Percentiles rank a stretch among this genome's conserved stretches.
Evolutionary conservation across 2,329 filamentous ascomycete genomes (phyloP).

Genomic region (Septoria linicola): DNA sequence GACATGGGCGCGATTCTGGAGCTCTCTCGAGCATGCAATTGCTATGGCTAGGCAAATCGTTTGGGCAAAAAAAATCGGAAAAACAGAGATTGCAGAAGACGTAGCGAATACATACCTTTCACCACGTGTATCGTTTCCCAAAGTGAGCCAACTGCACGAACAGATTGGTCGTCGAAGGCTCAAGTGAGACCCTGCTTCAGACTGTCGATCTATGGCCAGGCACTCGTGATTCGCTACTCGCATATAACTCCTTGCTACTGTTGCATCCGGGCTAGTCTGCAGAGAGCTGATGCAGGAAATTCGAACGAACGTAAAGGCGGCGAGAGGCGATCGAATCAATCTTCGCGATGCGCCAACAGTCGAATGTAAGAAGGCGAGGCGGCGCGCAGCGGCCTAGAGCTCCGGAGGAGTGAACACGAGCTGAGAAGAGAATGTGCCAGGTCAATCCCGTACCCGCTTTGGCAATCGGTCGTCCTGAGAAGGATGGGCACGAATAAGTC

Average conservation of each 20-base stretch:
- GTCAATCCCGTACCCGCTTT: conserved; percentile 16
- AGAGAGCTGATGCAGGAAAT: conserved; percentile 26
- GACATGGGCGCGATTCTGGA: conserved; percentile 42
- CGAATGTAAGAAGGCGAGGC: conserved; percentile 7
- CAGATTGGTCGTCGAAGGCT: conserved; percentile 23
- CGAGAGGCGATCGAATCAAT: conserved; percentile 24
- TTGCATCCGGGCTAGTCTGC: conserved; percentile 24
- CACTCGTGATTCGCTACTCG: conserved; percentile 24
- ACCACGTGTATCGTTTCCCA: conserved; percentile 14
- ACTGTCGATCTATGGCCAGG: conserved; percentile 21
- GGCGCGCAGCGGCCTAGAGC: conserved; percentile 19
- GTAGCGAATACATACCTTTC: conserved; percentile 7
- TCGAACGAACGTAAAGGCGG: conserved; percentile 26
- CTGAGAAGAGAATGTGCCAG: conserved; percentile 23
- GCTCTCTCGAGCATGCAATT: conserved; percentile 29
- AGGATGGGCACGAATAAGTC: conserved; percentile 10
- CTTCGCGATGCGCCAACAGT: conserved; percentile 15
- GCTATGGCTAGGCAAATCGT: not conserved
- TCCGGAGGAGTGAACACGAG: conserved; percentile 17
- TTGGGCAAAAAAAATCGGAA: not conserved
- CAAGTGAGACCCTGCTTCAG: conserved; percentile 22
- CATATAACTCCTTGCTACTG: conserved; percentile 14
- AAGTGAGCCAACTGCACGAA: conserved; percentile 20
- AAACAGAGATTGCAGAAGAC: not conserved
- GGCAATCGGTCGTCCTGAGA: conserved; percentile 9